These are phyloP conservation scores for Cetraspora pellucida DNA, from an alignment of 192 early-diverging fungal species.

Conservation along the genomic window DNA sequence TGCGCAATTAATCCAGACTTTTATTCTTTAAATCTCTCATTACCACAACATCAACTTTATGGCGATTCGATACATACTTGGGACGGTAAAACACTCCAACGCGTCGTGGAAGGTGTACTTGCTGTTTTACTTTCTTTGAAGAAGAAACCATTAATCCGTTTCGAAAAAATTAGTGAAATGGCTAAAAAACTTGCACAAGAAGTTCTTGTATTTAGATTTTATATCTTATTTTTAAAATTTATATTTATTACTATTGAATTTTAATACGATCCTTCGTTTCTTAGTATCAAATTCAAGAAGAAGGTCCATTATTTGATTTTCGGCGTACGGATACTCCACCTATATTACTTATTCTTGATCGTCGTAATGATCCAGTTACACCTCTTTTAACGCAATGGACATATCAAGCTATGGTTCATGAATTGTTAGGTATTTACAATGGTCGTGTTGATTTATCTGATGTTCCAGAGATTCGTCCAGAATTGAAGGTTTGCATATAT, in stretches of 20 bases:
- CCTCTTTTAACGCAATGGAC: constrained; percentile 97
- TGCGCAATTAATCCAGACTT: constrained; percentile 80
- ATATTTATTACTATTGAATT: not conserved
- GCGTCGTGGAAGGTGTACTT: constrained; percentile 78
- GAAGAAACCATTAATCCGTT: constrained; percentile 90
- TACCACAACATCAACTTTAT: constrained; percentile 67
- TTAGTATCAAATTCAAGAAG: constrained; percentile 79
- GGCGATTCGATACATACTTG: constrained; percentile 72
- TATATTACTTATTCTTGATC: constrained; percentile 87
- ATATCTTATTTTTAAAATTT: not conserved
- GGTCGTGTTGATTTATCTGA: constrained; percentile 88
- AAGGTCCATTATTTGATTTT: constrained; percentile 77
- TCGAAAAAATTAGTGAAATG: constrained; percentile 81
- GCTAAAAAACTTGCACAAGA: constrained; percentile 83
- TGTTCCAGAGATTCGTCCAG: constrained; percentile 78
- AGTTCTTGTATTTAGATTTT: constrained; percentile 58
- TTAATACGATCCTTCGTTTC: not conserved
- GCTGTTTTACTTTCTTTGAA: constrained; percentile 82
- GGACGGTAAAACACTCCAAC: constrained; percentile 76
- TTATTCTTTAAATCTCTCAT: constrained; percentile 75
- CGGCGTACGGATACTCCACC: constrained; percentile 80
- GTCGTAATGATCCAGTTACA: constrained; percentile 93
- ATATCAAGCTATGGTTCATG: constrained; percentile 98
- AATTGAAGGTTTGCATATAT: constrained; percentile 66
- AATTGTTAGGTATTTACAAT: constrained; percentile 90